A percentile compares a stretch with the other conserved stretches of the same genome.
Conservation (phyloP, 164 flowering plant species). For the Amborella trichopoda region DNA sequence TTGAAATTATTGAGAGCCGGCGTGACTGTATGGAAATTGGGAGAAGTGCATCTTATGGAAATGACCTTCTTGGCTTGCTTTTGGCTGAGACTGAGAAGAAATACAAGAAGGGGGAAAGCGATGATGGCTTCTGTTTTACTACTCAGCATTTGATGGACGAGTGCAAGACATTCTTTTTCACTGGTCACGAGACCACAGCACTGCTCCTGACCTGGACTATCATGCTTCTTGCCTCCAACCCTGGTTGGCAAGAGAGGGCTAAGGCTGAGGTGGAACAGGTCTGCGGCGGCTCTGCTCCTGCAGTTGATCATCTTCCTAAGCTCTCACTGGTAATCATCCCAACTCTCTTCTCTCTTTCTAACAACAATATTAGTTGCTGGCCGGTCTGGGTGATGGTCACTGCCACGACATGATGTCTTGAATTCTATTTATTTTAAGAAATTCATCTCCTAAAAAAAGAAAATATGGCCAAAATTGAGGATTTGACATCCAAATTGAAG, state of each 20-base stretch:
- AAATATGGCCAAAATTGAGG: too few species aligned
- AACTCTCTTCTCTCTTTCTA: too few species aligned
- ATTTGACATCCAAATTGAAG: too few species aligned
- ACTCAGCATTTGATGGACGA: slow-evolving; percentile 82
- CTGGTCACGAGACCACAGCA: slow-evolving; percentile 94
- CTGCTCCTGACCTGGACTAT: slow-evolving; percentile 88
- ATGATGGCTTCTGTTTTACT: slow-evolving; percentile 38
- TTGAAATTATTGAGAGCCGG: slow-evolving; percentile 87
- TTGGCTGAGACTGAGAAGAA: slow-evolving; percentile 63
- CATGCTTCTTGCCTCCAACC: slow-evolving; percentile 84
- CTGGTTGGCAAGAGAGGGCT: slow-evolving; percentile 81
- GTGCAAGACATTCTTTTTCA: slow-evolving; percentile 92
- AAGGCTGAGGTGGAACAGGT: slow-evolving; percentile 51
- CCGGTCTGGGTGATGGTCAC: too few species aligned
- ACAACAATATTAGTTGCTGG: too few species aligned
- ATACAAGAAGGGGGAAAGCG: slow-evolving; percentile 11
- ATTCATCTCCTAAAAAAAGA: too few species aligned
- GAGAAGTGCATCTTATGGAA: slow-evolving; percentile 58
- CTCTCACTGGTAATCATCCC: slow-evolving; percentile 68
- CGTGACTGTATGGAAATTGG: slow-evolving; percentile 62
- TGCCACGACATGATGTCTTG: too few species aligned
- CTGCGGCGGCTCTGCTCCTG: slow-evolving; percentile 42
- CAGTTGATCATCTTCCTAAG: slow-evolving; percentile 65
- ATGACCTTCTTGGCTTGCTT: slow-evolving; percentile 75
- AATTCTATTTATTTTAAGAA: too few species aligned